Conservation (phyloP, 2,329 filamentous ascomycete genomes). For the Stylonectria norvegica region DNA sequence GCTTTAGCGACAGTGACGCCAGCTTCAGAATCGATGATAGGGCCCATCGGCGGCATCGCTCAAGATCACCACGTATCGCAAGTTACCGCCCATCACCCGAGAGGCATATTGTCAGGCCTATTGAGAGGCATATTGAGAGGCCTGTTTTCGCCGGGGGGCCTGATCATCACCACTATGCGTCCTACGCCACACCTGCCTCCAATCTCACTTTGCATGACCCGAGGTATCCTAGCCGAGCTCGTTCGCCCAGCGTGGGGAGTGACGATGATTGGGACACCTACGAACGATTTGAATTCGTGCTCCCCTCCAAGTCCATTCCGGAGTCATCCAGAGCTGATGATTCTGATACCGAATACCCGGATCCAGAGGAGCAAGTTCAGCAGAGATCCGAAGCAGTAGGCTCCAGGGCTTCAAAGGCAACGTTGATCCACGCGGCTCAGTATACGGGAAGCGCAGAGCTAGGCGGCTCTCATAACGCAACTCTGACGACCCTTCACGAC, state of each 20-base stretch:
- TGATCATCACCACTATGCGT: too few species aligned
- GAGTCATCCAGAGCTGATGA: constrained; percentile 27
- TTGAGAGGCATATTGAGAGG: constrained; percentile 4
- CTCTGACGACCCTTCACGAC: constrained; percentile 36
- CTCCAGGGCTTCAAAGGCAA: constrained; percentile 14
- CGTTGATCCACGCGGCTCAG: constrained; percentile 31
- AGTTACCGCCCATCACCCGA: too few species aligned
- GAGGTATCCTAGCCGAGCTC: too few species aligned
- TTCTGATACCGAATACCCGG: constrained; percentile 29
- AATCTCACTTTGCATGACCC: too few species aligned
- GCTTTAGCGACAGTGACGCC: too few species aligned
- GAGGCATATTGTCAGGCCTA: too few species aligned
- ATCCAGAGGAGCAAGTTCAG: constrained; percentile 21
- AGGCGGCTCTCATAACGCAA: constrained; percentile 34
- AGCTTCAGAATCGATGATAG: too few species aligned
- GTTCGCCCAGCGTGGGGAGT: background rate
- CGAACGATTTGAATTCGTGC: constrained; percentile 28
- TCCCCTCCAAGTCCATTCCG: constrained; percentile 15
- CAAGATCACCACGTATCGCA: too few species aligned
- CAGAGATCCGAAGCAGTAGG: constrained; percentile 11
- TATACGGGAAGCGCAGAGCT: constrained; percentile 39
- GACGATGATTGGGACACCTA: constrained; percentile 29
- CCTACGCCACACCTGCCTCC: too few species aligned
- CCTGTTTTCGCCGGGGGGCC: too few species aligned
- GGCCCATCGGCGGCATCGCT: too few species aligned